These are phyloP conservation scores for Atkinsonella hypoxylon DNA, from an alignment of 2,329 filamentous ascomycete genomes.

Conservation along the genomic window DNA sequence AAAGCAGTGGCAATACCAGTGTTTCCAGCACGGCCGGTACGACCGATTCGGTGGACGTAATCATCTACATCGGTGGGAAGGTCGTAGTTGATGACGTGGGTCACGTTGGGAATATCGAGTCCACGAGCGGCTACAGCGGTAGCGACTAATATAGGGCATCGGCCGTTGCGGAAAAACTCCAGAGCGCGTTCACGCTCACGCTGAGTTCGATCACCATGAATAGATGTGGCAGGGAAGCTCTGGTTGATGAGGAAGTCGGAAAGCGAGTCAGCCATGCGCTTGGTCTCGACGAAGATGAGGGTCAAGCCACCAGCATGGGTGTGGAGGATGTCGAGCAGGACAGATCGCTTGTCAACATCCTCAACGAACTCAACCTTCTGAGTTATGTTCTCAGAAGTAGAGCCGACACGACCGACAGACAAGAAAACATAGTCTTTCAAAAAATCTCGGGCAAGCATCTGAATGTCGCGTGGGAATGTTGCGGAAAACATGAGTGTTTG, in stretches of 20 bases:
- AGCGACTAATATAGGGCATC: conserved; percentile 92
- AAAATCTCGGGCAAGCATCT: conserved; percentile 98
- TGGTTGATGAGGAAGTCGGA: conserved; percentile 99
- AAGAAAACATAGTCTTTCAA: conserved; percentile 99
- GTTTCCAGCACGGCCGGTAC: conserved; percentile 98
- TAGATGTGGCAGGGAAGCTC: conserved; percentile 94
- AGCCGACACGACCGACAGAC: conserved; percentile 95
- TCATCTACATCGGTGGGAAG: conserved; percentile 98
- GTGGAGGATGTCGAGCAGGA: conserved; percentile 93
- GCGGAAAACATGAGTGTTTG: conserved; percentile 99
- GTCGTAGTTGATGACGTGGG: conserved; percentile 98
- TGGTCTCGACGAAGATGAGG: conserved; percentile 97
- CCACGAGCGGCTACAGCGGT: conserved; percentile 89
- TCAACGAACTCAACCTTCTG: conserved; percentile 98
- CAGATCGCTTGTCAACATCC: conserved; percentile 93
- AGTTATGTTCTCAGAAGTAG: conserved; percentile 99
- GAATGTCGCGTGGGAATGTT: conserved; percentile 97
- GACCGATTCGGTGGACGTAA: conserved; percentile 98
- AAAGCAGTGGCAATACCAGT: conserved; percentile 97
- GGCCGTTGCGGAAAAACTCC: conserved; percentile 92
- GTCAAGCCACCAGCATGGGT: conserved; percentile 83
- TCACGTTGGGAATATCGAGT: conserved; percentile 92
- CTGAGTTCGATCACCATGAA: conserved; percentile 97
- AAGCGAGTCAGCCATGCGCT: conserved; percentile 96
- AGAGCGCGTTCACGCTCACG: conserved; percentile 96